A percentile compares a stretch with the other conserved stretches of the same genome.
Conservation (phyloP, 176 grass and related monocot genomes). For the Cenchrus purpureus region DNA sequence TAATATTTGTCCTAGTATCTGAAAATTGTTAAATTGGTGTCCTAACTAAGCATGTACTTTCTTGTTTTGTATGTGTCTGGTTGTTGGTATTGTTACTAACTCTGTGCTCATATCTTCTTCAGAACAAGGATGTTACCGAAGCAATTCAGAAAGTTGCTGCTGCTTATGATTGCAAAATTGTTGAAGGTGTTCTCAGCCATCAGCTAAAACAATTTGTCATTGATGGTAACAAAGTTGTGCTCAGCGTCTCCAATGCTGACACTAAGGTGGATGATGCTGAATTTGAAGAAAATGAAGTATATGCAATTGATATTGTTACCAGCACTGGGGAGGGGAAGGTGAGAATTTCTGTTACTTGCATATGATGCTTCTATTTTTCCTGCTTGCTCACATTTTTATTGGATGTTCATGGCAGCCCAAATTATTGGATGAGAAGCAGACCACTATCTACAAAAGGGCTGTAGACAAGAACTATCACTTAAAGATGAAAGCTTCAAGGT, state of each 20-base stretch:
- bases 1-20: constrained; percentile 5
- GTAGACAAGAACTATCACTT: constrained; percentile 99
- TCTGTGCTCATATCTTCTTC: neutral
- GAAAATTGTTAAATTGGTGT: neutral
- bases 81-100: constrained; percentile 16
- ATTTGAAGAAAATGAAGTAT: constrained; percentile 99
- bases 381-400: neutral
- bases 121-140: constrained; percentile 99
- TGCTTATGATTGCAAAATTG: constrained; percentile 98
- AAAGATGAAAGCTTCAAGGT: constrained; percentile 98
- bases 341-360: constrained; percentile 12
- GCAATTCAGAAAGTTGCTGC: constrained; percentile 96
- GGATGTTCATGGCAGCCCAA: constrained; percentile 61
- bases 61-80: neutral
- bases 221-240: constrained; percentile 92
- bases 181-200: constrained; percentile 97
- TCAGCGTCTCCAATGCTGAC: constrained; percentile 84
- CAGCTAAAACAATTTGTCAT: constrained; percentile 99
- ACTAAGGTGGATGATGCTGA: constrained; percentile 98
- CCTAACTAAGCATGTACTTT: neutral
- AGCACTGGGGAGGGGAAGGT: constrained; percentile 99
- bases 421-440: constrained; percentile 96
- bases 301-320: constrained; percentile 95
- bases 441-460: constrained; percentile 98
- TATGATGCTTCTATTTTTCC: neutral